phyloP scores from a whole-genome alignment of 225 moss, liverwort and hornwort species.

The Climacium dendroides region DNA sequence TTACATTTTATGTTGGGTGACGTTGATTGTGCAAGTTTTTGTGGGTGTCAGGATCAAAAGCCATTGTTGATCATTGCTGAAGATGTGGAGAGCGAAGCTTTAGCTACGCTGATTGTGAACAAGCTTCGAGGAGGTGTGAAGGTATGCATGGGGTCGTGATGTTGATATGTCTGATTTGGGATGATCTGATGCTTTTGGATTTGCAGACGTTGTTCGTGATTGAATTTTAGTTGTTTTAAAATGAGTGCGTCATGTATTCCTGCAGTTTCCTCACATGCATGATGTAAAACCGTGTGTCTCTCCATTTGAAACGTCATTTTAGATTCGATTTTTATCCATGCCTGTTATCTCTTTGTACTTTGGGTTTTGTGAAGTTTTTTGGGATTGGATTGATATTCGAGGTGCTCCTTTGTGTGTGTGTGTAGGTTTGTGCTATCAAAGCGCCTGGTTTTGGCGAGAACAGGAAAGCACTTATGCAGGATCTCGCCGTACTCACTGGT shows the following conservation, averaged over 20 bases:
- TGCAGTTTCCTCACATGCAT: too few species aligned
- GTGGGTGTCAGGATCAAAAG: constrained; percentile 56
- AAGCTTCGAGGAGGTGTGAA: constrained; percentile 89
- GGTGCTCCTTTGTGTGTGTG: background rate
- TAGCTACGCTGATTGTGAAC: constrained; percentile 91
- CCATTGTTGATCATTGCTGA: constrained; percentile 85
- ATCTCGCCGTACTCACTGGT: constrained; percentile 83
- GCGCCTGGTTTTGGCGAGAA: constrained; percentile 98
- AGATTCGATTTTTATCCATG: accelerated
- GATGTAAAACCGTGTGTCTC: too few species aligned
- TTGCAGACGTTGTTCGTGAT: background rate
- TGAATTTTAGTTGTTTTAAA: background rate
- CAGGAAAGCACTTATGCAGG: constrained; percentile 77
- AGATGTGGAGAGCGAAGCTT: constrained; percentile 94
- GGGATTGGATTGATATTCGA: background rate
- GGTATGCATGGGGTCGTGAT: constrained; percentile 8
- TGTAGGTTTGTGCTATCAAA: constrained; percentile 86
- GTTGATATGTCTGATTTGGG: too few species aligned
- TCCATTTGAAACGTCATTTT: too few species aligned
- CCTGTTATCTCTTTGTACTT: accelerated
- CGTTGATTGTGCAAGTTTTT: background rate
- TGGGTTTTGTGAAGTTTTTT: background rate
- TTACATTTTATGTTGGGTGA: background rate
- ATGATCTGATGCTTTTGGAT: background rate
- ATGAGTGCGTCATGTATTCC: too few species aligned